Base-by-base conservation (phyloP, 2,329 filamentous ascomycete species). In the Piedraia hortae region DNA sequence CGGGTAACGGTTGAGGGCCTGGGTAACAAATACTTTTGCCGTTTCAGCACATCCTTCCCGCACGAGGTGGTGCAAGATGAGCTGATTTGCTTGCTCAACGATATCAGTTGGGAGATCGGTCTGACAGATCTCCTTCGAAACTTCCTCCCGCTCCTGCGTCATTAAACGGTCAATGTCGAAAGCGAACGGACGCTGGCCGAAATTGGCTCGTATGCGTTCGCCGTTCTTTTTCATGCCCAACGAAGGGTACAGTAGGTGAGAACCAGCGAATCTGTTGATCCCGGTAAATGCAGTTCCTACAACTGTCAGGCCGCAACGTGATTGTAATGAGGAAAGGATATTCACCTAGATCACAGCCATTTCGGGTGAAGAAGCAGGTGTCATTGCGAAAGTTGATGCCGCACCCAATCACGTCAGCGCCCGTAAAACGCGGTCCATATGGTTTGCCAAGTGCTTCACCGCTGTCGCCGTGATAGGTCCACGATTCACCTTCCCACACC, bases 41-140 rank as follows among this genome's bases (percentile, higher is more conserved):
- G 82, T 90, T 33, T 91, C 82, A 5, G 91, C 70, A 34, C 91
- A 93, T 27, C 85, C 85, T 36, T 93, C 85, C 34, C 93, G 82
- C 16, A 80, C 73, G 8, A 97, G 52, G 33, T 89, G 93, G 45
- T 91, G 80, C 17, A 78, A 57, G 10, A 82, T 65, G 25, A 93
- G 51, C 34, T 72, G 62, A 40, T 91, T 78, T 16, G 90, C 64
- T 21, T 93, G 56, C 12, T 71, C 56, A 2, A 64, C 68, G 44
- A 91, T 82, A 28, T 59, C 62, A 29, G 73, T 50, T 2, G 56
- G 54, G n/a, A 68, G 58, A 21, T 51, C 54, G 7, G 59, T 50
- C 15, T 43, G 36, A 31, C 57, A 58, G 34, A 88, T 74, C 12
- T 70, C 59, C 9, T 46, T 44, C 23, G 59, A 52, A 6, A 77